These are phyloP conservation scores for Chenopodium formosanum DNA, from an alignment of 148 eudicot genomes.

Conservation along the genomic window DNA sequence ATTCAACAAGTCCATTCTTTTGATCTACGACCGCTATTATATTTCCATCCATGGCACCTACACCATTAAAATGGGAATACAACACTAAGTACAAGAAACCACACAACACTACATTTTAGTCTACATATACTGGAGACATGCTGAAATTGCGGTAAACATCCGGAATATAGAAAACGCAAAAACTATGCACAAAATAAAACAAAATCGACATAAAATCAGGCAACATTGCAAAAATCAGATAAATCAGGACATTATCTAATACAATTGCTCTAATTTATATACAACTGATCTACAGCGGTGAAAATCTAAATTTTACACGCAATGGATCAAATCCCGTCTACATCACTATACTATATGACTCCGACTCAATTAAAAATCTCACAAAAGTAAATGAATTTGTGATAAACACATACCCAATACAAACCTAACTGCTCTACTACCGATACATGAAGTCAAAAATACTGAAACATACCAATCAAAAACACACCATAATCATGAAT, in stretches of 20 bases:
- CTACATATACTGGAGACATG: neutral
- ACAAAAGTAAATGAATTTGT: neutral
- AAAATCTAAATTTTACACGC: neutral
- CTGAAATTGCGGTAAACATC: neutral
- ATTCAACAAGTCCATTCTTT: constrained; percentile 39
- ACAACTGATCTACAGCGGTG: constrained; percentile 4
- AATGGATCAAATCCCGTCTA: neutral
- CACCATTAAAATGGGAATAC: constrained; percentile 3
- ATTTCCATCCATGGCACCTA: constrained; percentile 34
- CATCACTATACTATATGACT: neutral
- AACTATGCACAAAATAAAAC: neutral
- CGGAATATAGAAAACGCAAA: neutral
- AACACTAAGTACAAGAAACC: neutral
- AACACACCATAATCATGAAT: neutral
- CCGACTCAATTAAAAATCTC: neutral
- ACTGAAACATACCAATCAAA: neutral
- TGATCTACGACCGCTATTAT: constrained; percentile 29
- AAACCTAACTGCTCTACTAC: neutral
- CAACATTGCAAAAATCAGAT: neutral
- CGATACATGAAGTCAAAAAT: neutral
- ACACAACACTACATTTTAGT: neutral
- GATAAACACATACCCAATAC: neutral
- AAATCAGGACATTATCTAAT: neutral
- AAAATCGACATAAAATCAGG: neutral
- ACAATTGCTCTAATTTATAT: neutral